Percentiles rank a stretch among this genome's conserved stretches.
phyloP scores from a whole-genome alignment of 2,329 filamentous ascomycete species.

The Fusarium hainanense region DNA sequence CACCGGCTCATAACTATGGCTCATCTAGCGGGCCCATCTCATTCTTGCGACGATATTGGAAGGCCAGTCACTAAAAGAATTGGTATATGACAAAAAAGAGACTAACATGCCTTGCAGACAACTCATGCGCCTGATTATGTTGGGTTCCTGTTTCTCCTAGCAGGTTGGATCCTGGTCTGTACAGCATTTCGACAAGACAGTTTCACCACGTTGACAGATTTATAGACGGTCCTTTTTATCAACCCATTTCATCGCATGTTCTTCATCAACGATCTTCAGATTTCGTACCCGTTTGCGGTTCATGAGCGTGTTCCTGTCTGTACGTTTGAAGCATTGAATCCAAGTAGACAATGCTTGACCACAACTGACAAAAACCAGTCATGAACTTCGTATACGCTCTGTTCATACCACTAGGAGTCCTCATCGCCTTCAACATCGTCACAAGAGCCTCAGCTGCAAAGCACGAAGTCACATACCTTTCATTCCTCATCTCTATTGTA shows the following conservation, averaged over 20 bases:
- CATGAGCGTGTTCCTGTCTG: constrained; percentile 84
- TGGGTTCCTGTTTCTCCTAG: constrained; percentile 76
- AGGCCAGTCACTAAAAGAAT: constrained; percentile 48
- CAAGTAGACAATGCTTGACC: neutral
- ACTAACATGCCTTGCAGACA: constrained; percentile 59
- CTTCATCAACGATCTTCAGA: constrained; percentile 82
- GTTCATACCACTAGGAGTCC: constrained; percentile 73
- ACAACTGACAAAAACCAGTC: constrained; percentile 51
- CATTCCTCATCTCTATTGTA: constrained; percentile 80
- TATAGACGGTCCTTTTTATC: constrained; percentile 56
- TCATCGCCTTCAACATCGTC: constrained; percentile 73
- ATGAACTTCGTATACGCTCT: constrained; percentile 85
- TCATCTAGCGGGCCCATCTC: constrained; percentile 39
- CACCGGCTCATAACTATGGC: constrained; percentile 38
- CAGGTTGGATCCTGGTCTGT: constrained; percentile 71
- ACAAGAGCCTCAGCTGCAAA: constrained; percentile 77
- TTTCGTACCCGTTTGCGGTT: constrained; percentile 87
- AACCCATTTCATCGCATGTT: constrained; percentile 97
- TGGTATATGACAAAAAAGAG: neutral
- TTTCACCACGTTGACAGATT: neutral
- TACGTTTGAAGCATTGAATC: constrained; percentile 55
- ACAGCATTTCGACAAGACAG: constrained; percentile 1
- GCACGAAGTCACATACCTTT: constrained; percentile 85
- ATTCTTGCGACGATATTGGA: constrained; percentile 59
- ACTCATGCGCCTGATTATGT: constrained; percentile 92